These are phyloP conservation scores for Bipolaris sorokiniana DNA, from an alignment of 2,329 filamentous ascomycete genomes.

Conservation along the genomic window DNA sequence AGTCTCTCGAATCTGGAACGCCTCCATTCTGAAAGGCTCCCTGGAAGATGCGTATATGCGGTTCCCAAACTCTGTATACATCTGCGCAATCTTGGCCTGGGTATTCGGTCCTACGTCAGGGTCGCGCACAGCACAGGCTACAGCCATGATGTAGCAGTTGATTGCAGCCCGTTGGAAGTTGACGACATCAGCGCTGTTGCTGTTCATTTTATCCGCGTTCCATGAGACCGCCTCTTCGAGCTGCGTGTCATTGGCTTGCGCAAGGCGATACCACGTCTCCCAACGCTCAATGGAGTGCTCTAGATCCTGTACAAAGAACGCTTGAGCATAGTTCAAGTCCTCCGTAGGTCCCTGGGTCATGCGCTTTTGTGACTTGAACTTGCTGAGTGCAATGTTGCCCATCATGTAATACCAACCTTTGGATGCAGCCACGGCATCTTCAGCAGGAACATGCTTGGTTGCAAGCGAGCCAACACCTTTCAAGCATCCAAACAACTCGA, in stretches of 20 bases:
- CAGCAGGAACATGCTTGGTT: constrained; percentile 60
- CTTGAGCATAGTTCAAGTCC: constrained; percentile 80
- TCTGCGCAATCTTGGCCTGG: constrained; percentile 64
- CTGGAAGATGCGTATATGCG: constrained; percentile 72
- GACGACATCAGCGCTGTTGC: constrained; percentile 74
- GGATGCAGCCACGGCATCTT: constrained; percentile 72
- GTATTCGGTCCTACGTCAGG: constrained; percentile 62
- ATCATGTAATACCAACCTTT: constrained; percentile 93
- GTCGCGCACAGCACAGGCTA: constrained; percentile 64
- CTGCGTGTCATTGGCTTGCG: constrained; percentile 86
- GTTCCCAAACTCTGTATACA: constrained; percentile 72
- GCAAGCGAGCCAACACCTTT: constrained; percentile 69
- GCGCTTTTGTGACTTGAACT: constrained; percentile 80
- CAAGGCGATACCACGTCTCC: constrained; percentile 90
- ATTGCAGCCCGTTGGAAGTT: constrained; percentile 80
- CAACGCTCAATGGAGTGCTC: constrained; percentile 82
- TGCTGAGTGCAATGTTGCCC: constrained; percentile 85
- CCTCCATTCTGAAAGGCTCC: constrained; percentile 71
- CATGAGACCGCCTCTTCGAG: constrained; percentile 86
- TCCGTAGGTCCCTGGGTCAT: constrained; percentile 80
- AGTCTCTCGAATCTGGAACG: constrained; percentile 65
- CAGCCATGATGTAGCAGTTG: constrained; percentile 76
- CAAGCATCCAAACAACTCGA: constrained; percentile 79
- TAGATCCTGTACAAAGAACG: constrained; percentile 79
- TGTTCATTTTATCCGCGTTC: constrained; percentile 91